Evolutionary conservation across 2,329 filamentous ascomycete genomes (phyloP).

Genomic region (Elsinoe australis): DNA sequence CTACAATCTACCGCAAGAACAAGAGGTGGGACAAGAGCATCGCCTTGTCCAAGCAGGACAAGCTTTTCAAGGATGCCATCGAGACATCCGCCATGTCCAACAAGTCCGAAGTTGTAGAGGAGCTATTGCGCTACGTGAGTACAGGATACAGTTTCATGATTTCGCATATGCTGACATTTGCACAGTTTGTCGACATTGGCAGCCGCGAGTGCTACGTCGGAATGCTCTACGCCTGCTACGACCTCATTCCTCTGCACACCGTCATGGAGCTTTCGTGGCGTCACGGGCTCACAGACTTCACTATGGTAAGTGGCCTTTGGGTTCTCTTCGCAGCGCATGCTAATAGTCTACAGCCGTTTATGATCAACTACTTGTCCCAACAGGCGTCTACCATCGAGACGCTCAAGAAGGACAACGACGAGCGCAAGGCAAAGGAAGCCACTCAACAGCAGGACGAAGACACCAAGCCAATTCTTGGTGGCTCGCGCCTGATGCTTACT

Average conservation of each 20-base stretch:
- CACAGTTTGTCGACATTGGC: constrained; percentile 94
- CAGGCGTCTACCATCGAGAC: constrained; percentile 77
- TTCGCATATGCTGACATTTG: constrained; percentile 29
- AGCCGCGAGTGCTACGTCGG: constrained; percentile 99
- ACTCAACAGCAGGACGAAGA: constrained; percentile 85
- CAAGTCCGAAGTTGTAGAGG: constrained; percentile 89
- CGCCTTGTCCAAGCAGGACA: constrained; percentile 94
- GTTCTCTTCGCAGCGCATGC: constrained; percentile 3
- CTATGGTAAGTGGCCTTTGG: constrained; percentile 54
- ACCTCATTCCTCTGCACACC: constrained; percentile 85
- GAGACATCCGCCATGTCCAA: constrained; percentile 90
- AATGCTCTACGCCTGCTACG: constrained; percentile 98
- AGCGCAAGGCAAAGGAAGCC: constrained; percentile 64
- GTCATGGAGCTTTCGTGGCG: constrained; percentile 97
- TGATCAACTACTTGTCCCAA: constrained; percentile 96
- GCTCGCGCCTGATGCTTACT: constrained; percentile 86
- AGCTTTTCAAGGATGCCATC: constrained; percentile 98
- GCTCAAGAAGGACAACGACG: constrained; percentile 93
- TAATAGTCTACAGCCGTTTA: constrained; percentile 58
- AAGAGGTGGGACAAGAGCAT: constrained; percentile 99
- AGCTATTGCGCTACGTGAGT: constrained; percentile 93
- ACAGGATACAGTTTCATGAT: constrained; percentile 2
- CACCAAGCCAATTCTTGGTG: constrained; percentile 85
- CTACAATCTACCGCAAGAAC: constrained; percentile 98
- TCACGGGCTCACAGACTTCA: constrained; percentile 87